Evolutionary conservation across 345 rosid genomes (phyloP), one percentile per base, ranked within the genome.

Genomic region (Hibiscus mutabilis): DNA sequence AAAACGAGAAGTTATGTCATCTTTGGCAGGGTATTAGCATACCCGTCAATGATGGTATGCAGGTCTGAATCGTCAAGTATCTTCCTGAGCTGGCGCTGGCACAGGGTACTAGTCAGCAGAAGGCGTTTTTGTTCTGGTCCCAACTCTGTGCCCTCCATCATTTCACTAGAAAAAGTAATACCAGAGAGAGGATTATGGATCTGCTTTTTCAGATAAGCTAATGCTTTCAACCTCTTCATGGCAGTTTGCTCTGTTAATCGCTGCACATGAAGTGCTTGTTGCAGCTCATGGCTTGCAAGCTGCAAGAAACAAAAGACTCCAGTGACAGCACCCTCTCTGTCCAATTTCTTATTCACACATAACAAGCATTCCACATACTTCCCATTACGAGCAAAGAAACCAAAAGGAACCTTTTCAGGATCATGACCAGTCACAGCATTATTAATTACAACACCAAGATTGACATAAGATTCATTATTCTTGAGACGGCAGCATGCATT

Each of bases 301-400:
- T 91, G 98, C 84, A 94, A 78, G 84, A 94, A 94, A 87, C 98
- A 94, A 81, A 94, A 91, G 42, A 88, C 83, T 9, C 98, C 98
- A 0, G 91, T 87, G 72, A 88, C 80, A 2, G 81, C 81, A 74
- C 92, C 97, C 70, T 89, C 97, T 66, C 93, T 57, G 74, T 88
- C 93, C 77, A 91, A 70, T 80, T 89, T 94, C 86, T 91, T 91
- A 77, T 84, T 89, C 81, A 89, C 87, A 46, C 96, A 88, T 76
- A 94, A 68, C 76, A 94, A 81, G 83, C 93, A 88, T 51, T 94
- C 97, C 40, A 89, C 86, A 73, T 86, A 83, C 82, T 89, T 91
- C 25, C 96, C 90, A 66, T 70, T 79, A 68, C 87, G 82, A 25
- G 88, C 79, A 66, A 83, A 90, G 82, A 94, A 94, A 72, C 96